Evolutionary conservation across 1,284 basidiomycete species (phyloP), one percentile per base, ranked within the genome.

Genomic region (Clitocybe nebularis): DNA sequence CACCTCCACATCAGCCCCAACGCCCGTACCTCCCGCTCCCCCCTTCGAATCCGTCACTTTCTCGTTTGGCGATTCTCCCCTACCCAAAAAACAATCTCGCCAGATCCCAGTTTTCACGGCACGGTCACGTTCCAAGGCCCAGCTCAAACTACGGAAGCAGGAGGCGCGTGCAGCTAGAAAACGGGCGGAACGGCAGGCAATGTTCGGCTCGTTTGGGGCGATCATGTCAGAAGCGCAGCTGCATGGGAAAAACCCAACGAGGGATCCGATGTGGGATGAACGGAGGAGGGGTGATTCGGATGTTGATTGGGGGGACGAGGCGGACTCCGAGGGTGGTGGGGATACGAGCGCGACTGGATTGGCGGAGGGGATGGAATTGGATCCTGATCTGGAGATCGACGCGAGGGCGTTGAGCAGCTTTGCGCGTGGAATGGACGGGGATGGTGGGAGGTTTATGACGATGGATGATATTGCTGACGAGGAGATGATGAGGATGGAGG

Each of bases 291-390:
- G 74, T 0, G 83, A 85, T 59, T 84, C 81, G 11, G 86, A 88
- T 60, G 49, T 87, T 22, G 79, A 88, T 41, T 87, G 83, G 82
- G 84, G 83, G 1, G 75, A 75, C 40, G 72, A 66, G 3, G n/a
- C n/a, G n/a, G 69, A 67, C 21, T 63, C 57, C 7, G 61, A 53
- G 0, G 56, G 57, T 5, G 51, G 44, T n/a, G 47, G 13, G 2
- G 53, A 47, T 4, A 51, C 47, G 1, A 44, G 56, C 11, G 58
- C 51, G 1, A 53, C 50, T 2, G 62, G 58, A 54, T 49, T 46
- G 61, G 52, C 69, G 52, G 46, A 67, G 50, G 53, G 68, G 54
- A 87, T 86, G 83, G 69, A 75, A 4, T 52, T 84, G 17, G 84
- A 85, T 51, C 62, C 65, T 0, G 76, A 78, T 10, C 43, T 72